Conservation (phyloP, 495 filamentous ascomycete species). For the Trichoderma parareesei region DNA sequence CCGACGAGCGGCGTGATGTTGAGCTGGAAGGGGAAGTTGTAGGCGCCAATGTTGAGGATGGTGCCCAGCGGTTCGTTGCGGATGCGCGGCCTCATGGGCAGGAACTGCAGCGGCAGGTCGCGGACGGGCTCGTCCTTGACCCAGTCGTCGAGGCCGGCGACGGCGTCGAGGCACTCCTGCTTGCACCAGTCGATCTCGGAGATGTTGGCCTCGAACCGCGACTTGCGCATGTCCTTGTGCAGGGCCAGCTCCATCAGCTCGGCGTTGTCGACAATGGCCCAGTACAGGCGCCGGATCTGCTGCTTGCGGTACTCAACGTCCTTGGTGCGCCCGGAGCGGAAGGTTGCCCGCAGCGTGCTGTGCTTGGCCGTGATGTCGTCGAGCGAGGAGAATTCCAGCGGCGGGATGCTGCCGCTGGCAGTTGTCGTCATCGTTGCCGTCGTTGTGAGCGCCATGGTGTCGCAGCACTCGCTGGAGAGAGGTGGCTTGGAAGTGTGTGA, state of each 20-base stretch:
- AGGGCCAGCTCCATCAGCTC: conserved; percentile 61
- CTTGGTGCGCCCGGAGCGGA: conserved; percentile 71
- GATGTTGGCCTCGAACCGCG: conserved; percentile 59
- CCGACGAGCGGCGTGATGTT: conserved; percentile 72
- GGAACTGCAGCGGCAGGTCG: conserved; percentile 60
- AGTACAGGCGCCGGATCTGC: conserved; percentile 90
- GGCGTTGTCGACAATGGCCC: conserved; percentile 74
- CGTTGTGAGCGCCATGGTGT: conserved; percentile 25
- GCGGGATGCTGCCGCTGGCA: conserved; percentile 30
- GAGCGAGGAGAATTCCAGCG: conserved; percentile 56
- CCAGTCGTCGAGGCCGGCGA: conserved; percentile 70
- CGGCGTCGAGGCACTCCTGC: conserved; percentile 69
- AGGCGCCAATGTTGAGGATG: conserved; percentile 82
- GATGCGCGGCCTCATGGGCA: conserved; percentile 62
- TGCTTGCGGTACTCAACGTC: conserved; percentile 69
- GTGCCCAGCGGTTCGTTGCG: conserved; percentile 83
- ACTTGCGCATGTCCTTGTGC: conserved; percentile 65
- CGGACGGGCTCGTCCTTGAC: conserved; percentile 68
- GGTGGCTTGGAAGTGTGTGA: background rate
- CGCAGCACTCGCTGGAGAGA: background rate
- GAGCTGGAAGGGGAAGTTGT: conserved; percentile 86
- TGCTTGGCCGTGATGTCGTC: conserved; percentile 56
- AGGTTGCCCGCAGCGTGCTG: conserved; percentile 52
- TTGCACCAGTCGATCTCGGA: conserved; percentile 64
- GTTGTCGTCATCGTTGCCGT: background rate